phyloP scores from a whole-genome alignment of 1,284 basidiomycete genomes.

The Apiotrichum gamsii region DNA sequence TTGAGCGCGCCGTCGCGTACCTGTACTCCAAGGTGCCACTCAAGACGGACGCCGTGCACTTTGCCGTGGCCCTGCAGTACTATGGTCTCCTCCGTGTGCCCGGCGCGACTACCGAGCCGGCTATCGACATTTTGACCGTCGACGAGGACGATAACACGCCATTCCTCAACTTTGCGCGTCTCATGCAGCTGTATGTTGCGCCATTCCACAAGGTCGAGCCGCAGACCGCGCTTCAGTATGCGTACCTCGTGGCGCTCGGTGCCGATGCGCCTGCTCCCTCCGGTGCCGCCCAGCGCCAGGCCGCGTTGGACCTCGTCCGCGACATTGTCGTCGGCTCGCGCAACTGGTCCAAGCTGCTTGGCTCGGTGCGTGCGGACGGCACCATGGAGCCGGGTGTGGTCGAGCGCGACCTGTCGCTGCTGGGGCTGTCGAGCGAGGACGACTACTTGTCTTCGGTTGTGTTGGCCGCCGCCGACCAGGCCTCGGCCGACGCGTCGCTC shows the following conservation, averaged over 20 bases:
- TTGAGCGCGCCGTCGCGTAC: conserved; percentile 85
- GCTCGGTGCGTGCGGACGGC: conserved; percentile 82
- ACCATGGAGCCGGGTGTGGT: conserved; percentile 82
- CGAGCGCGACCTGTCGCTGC: conserved; percentile 70
- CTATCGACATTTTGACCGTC: conserved; percentile 52
- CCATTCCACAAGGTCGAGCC: conserved; percentile 88
- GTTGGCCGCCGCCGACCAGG: conserved; percentile 68
- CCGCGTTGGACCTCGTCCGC: conserved; percentile 78
- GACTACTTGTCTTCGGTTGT: conserved; percentile 81
- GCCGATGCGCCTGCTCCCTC: conserved; percentile 59
- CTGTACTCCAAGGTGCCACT: conserved; percentile 82
- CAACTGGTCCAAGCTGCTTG: conserved; percentile 76
- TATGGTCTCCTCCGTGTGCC: conserved; percentile 87
- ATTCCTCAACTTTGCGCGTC: conserved; percentile 68
- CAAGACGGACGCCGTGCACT: conserved; percentile 89
- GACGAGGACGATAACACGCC: conserved; percentile 49
- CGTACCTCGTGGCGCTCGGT: conserved; percentile 79
- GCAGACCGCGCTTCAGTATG: conserved; percentile 89
- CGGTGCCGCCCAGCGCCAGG: conserved; percentile 76
- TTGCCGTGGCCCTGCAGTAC: conserved; percentile 86
- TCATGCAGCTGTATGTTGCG: conserved; percentile 88
- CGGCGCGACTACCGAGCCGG: conserved; percentile 70
- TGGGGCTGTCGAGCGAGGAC: conserved; percentile 63
- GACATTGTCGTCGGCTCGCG: conserved; percentile 83
- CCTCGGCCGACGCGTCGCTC: conserved; percentile 61